phyloP scores from a whole-genome alignment of 768 basidiomycete genomes.

The Boletus reticuloceps region DNA sequence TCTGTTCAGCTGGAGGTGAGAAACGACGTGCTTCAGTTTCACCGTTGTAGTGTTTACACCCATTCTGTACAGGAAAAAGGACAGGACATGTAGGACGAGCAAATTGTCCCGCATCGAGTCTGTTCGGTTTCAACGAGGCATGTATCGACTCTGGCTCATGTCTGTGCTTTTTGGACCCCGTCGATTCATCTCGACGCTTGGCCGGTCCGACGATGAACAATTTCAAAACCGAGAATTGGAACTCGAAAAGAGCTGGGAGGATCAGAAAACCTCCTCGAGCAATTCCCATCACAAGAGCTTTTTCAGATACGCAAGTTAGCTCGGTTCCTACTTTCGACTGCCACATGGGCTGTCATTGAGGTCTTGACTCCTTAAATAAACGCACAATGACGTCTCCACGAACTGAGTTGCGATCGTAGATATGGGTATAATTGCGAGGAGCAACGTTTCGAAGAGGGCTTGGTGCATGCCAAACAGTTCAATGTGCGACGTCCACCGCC shows the following conservation, averaged over 20 bases:
- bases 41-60: no score
- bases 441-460: neutral
- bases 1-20: slow-evolving; percentile 40
- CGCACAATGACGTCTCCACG: neutral
- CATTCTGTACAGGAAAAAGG: slow-evolving; percentile 21
- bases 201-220: neutral
- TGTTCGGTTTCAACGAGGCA: slow-evolving; percentile 23
- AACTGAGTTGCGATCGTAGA: neutral
- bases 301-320: neutral
- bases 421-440: slow-evolving; percentile 1
- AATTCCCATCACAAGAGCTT: slow-evolving; percentile 2
- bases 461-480: neutral
- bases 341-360: neutral
- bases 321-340: neutral
- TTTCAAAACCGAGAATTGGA: no score
- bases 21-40: neutral
- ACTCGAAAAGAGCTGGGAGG: neutral
- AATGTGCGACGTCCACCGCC: neutral
- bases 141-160: slow-evolving; percentile 30
- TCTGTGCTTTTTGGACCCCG: slow-evolving; percentile 10
- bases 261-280: neutral
- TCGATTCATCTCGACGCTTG: neutral
- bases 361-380: no score
- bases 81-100: slow-evolving; percentile 29
- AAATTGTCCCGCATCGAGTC: slow-evolving; percentile 31